Conservation (phyloP, 1,139 yeast species). For the Zygosaccharomyces sapae region DNA sequence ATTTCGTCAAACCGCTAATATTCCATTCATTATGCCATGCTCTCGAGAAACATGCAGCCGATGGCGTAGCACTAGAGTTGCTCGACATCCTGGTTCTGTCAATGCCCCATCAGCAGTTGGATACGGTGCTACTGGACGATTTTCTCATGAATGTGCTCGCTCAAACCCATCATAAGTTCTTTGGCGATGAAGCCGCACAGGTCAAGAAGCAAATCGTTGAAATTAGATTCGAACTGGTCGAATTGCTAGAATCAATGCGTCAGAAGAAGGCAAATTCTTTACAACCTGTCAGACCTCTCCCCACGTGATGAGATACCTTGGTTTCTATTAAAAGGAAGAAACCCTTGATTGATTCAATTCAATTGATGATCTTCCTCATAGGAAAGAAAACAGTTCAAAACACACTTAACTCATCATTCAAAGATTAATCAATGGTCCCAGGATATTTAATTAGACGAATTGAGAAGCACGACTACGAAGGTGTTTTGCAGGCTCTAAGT, state of each 20-base stretch:
- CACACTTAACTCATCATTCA: not conserved
- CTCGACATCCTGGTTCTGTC: slow-evolving; percentile 14
- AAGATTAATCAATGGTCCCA: slow-evolving; percentile 1
- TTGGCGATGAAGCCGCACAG: slow-evolving; percentile 6
- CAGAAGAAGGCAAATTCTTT: slow-evolving; percentile 5
- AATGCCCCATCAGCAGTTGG: slow-evolving; percentile 11
- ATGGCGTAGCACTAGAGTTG: slow-evolving; percentile 13
- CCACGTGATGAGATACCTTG: slow-evolving; percentile 5
- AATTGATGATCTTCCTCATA: not conserved
- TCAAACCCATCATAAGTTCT: slow-evolving; percentile 15
- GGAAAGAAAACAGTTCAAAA: not conserved
- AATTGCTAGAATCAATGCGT: slow-evolving; percentile 12
- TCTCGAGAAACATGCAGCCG: slow-evolving; percentile 8
- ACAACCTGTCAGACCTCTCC: not conserved
- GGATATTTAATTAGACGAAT: slow-evolving; percentile 50
- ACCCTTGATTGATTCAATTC: not conserved
- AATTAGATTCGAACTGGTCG: slow-evolving; percentile 8
- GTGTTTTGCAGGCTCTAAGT: slow-evolving; percentile 48
- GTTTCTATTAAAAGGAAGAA: not conserved
- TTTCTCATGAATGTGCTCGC: slow-evolving; percentile 10
- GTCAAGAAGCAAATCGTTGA: slow-evolving; percentile 7
- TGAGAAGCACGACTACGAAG: slow-evolving; percentile 44
- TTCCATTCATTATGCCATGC: slow-evolving; percentile 8
- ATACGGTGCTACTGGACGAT: slow-evolving; percentile 11
- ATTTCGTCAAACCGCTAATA: slow-evolving; percentile 14